These are phyloP conservation scores for Lactifluus volemus DNA, from an alignment of 768 basidiomycete species.

Conservation along the genomic window DNA sequence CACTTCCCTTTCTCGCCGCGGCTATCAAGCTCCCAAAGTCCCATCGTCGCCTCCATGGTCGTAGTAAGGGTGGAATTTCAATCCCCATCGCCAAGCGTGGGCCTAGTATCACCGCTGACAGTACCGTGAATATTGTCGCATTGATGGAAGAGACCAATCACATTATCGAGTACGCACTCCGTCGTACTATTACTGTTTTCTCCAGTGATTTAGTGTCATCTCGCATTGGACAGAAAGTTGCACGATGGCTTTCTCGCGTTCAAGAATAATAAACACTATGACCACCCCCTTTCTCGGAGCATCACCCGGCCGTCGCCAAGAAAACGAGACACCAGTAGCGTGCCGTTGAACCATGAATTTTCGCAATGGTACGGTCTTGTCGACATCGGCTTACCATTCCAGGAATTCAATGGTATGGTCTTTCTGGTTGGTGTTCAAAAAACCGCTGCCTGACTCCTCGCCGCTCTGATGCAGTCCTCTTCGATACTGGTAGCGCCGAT, in stretches of 20 bases:
- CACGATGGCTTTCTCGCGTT: neutral
- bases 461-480: neutral
- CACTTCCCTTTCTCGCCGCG: neutral
- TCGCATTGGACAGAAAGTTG: slow-evolving; percentile 2
- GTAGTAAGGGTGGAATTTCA: neutral
- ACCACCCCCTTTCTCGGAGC: neutral
- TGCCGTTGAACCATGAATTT: neutral
- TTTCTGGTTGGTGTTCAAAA: neutral
- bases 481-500: neutral
- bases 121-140: neutral
- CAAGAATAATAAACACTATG: neutral
- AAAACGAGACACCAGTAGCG: neutral
- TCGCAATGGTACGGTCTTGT: slow-evolving; percentile 8
- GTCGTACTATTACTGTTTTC: neutral
- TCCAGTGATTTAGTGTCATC: neutral
- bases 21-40: neutral
- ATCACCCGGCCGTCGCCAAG: neutral
- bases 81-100: slow-evolving; percentile 2
- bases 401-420: neutral
- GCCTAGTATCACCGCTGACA: neutral
- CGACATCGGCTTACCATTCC: slow-evolving; percentile 7
- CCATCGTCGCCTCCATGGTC: too few relatives aligned
- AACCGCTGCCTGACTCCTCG: too few relatives aligned
- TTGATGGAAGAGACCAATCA: too few relatives aligned
- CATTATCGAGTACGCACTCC: neutral